Evolutionary conservation across 192 early-diverging fungal species (phyloP).

Genomic region (Coemansia sp.): DNA sequence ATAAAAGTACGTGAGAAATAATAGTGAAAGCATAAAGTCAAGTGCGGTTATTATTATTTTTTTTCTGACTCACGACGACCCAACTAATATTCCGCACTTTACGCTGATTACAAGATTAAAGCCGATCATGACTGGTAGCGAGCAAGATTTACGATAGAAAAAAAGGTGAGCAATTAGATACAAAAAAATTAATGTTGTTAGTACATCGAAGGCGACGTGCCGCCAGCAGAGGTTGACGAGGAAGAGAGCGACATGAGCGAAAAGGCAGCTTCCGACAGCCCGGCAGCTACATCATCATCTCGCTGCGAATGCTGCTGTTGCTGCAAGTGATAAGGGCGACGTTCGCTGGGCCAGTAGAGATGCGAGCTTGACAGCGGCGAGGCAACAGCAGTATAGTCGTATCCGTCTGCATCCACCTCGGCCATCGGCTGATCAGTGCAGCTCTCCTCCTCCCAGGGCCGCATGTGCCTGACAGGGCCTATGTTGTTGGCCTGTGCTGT

Average conservation of each 20-base stretch:
- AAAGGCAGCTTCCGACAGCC: conserved; percentile 53
- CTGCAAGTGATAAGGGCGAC: neutral
- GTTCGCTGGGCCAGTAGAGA: neutral
- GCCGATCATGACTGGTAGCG: neutral
- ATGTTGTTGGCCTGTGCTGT: conserved; percentile 13
- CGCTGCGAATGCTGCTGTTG: neutral
- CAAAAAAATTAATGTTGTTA: neutral
- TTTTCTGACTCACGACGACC: conserved; percentile 4
- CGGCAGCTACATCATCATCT: conserved; percentile 12
- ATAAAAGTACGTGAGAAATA: conserved; percentile 2
- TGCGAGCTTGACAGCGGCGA: neutral
- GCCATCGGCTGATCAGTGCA: neutral
- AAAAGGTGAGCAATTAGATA: too few relatives aligned
- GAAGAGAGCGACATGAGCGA: conserved; percentile 57
- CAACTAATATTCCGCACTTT: neutral
- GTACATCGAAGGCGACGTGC: neutral
- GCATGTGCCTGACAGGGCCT: conserved; percentile 30
- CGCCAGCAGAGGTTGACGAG: neutral
- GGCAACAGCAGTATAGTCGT: neutral
- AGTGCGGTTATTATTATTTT: neutral
- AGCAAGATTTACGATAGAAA: too few relatives aligned
- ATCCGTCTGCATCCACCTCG: neutral
- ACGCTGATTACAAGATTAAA: neutral
- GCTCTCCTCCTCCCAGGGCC: conserved; percentile 46
- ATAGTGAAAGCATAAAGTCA: neutral